Conservation (phyloP, 148 eudicot species). For the Limonium bicolor region DNA sequence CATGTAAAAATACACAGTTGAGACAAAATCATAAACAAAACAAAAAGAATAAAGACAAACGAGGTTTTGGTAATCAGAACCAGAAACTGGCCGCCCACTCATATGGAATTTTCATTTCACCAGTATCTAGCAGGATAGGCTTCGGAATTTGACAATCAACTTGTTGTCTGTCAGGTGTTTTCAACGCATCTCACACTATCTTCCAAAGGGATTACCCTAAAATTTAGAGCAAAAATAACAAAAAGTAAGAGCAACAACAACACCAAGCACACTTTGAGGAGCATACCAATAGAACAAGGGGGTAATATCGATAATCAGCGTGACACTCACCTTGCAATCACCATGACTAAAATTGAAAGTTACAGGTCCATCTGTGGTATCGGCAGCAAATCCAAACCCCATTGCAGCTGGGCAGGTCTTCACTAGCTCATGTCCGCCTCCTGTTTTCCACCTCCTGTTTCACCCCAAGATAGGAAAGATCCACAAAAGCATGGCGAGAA, state of each 20-base stretch:
- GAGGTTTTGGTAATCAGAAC: too few species aligned
- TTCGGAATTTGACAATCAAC: constrained; percentile 66
- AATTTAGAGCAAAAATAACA: constrained; percentile 3
- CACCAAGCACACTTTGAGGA: too few species aligned
- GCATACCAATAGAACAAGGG: not conserved
- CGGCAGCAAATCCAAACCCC: constrained; percentile 99
- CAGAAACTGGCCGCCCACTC: constrained; percentile 89
- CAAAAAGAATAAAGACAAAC: not conserved
- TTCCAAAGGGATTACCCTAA: constrained; percentile 95
- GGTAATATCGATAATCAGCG: too few species aligned
- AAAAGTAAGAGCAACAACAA: not conserved
- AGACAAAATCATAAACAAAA: not conserved
- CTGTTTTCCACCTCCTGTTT: constrained; percentile 36
- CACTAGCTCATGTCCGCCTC: constrained; percentile 47
- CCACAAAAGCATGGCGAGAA: constrained; percentile 60
- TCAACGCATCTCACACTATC: constrained; percentile 62
- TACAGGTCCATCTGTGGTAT: constrained; percentile 98
- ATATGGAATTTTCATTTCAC: constrained; percentile 92
- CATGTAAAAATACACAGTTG: constrained; percentile 1
- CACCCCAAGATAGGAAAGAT: constrained; percentile 77
- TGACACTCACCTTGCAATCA: constrained; percentile 43
- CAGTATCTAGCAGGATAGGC: constrained; percentile 88
- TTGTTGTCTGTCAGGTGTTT: constrained; percentile 60
- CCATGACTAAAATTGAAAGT: constrained; percentile 96
- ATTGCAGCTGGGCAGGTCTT: constrained; percentile 97